Base-by-base conservation (phyloP, 2,329 filamentous ascomycete genomes). In the Camillea tinctor region DNA sequence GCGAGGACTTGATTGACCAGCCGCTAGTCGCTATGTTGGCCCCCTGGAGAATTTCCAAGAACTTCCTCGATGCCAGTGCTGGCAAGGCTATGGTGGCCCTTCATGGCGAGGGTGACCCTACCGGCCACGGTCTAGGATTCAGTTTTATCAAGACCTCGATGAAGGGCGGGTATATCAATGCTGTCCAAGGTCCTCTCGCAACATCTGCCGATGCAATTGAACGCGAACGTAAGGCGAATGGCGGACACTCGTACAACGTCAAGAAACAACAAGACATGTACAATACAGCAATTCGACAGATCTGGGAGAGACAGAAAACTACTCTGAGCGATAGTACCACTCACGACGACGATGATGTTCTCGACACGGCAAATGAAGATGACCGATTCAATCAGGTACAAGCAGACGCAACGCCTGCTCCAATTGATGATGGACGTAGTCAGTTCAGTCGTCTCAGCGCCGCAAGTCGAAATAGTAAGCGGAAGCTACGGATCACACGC, bases 111-210 rank as follows among this genome's bases (percentile, higher is more conserved):
- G 95, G 95, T 58, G 95, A 99, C 72, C 95, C 95, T 3, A 97
- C 94, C 0, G 93, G 93, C 22, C 90, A 93, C 69, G 95, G 95
- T 1, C 88, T 97, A 61, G 95, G 92, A 2, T 97, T 98, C 79
- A 97, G 92, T 73, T 97, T 99, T 75, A 93, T 99, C 74, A 93
- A 95, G 72, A 97, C 93, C 0, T 96, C 92, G 1, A 99, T 99
- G 95, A 99, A 99, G 76, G 95, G 95, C 63, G 95, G 95, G 0
- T 99, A 87, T 62, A 84, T 97, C 75, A 92, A 93, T 71, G 90
- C 93, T 20, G 85, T 96, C 23, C 85, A 86, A 60, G 86, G 86
- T 1, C 85, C 86, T 2, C 76, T 85, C 48, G 84, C 86, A 7
- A 88, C 86, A 2, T 87, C 86, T 9, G 93, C 92, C 20, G 92